Evolutionary conservation across 306 rosid genomes (phyloP).

Genomic region (Acacia confusa): DNA sequence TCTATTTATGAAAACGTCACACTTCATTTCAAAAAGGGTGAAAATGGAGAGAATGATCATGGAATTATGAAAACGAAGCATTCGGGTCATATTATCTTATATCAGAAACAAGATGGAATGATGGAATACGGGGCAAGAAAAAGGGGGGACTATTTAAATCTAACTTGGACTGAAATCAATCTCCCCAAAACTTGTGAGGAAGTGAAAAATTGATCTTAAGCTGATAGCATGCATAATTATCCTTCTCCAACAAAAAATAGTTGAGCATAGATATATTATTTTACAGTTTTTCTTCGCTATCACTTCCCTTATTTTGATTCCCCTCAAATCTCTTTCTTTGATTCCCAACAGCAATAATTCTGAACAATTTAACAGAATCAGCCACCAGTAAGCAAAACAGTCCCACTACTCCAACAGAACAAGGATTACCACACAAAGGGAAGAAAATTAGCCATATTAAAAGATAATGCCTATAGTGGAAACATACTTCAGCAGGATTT

Average conservation of each 20-base stretch:
- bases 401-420: background rate
- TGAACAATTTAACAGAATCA: background rate
- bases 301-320: background rate
- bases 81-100: background rate
- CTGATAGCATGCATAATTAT: background rate
- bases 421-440: background rate
- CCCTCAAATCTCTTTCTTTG: background rate
- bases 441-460: background rate
- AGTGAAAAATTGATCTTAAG: background rate
- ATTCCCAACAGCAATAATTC: background rate
- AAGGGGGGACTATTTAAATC: background rate
- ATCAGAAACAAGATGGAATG: background rate
- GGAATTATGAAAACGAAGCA: background rate
- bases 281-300: background rate
- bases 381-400: background rate
- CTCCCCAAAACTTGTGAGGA: background rate
- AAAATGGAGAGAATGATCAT: background rate
- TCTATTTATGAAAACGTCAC: background rate
- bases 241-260: background rate
- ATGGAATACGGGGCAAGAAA: background rate
- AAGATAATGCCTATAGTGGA: background rate
- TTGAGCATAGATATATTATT: background rate
- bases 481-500: conserved; percentile 53
- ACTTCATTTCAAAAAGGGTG: background rate
- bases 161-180: background rate